Base-by-base conservation (phyloP, 352 stramenopile genomes). In the Peronospora farinosa region DNA sequence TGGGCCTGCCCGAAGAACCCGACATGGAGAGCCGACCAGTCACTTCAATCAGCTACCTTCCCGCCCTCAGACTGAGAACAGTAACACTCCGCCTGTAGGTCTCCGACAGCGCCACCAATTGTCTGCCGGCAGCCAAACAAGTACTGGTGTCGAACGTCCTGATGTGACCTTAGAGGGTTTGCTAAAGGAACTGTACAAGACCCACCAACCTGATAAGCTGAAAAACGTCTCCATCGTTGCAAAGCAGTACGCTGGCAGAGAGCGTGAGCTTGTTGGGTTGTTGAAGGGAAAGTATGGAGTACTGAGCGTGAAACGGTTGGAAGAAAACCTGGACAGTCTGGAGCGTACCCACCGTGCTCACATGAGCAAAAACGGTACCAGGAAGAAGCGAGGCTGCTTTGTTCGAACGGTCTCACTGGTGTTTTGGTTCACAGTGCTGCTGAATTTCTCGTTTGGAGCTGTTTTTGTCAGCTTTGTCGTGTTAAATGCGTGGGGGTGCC, bases 271-370 rank as follows among this genome's bases (percentile, higher is more conserved):
- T 30, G 54, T 89, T 27, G 39, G 52, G 0, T 54, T 84, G 30
- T 47, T 92, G 30, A 83, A 78, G 51, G 58, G 51, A 2, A 89
- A 87, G 51, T 92, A 92, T 46, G 80, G 80, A 1, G 75, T 74
- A 7, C 43, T 88, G 38, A 88, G 75, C 47, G 74, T 92, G 17
- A 87, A 89, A 57, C 69, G 42, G 0, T 42, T 92, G 6, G 80
- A 89, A 51, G 65, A 80, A 30, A 84, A 82, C 30, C 36, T 89
- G 5, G 56, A 66, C 2, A 25, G 54, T 2, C 45, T 88, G 36
- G 71, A 85, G 47, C 53, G 38, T 7, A 21, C 54, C 25, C 43
- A 54, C 13, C 36, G 13, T 31, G 21, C 16, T 7, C 38, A 51
- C 13, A 60, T 50, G 23, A 30, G 23, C 7, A 17, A 36, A 7